Base-by-base conservation (phyloP, 495 filamentous ascomycete species). In the Massariosphaeria phaeospora region DNA sequence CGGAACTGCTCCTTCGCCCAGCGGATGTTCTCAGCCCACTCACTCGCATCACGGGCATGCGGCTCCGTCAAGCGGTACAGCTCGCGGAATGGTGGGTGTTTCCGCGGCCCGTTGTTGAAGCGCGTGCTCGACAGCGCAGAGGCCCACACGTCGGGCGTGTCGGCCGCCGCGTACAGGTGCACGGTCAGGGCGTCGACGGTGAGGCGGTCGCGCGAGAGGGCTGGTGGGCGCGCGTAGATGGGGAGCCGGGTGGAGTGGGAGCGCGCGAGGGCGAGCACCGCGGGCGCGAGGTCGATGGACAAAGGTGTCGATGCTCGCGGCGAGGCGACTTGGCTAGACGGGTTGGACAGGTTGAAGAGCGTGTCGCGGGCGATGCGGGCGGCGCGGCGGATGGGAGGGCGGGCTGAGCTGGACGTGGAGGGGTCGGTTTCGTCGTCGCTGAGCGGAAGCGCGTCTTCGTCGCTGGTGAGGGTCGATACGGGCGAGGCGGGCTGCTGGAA, bases 21-120 rank as follows among this genome's bases (percentile, higher is more conserved):
- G n/a, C 51, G 40, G 23, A 54, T 54, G 31, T 46, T 46, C 51
- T 54, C 51, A 9, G 41, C 40, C 51, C 51, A 54, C 10, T 54
- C 51, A 36, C 51, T 54, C 11, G 21, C 18, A 46, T 54, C 51
- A 5, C 15, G 5, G 2, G 11, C 8, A 11, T n/a, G 6, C 13
- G 51, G 51, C 12, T 46, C 38, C 1, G 49, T 51, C 15, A 43
- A 27, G 13, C 30, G 38, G 38, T 44, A 25, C 7, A 44, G 29
- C 40, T 53, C 49, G 39, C 39, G 49, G 30, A 24, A 53, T 11
- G 49, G 49, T 6, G 39, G 17, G 6, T 33, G 13, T 2, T 20
- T 25, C 17, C 38, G 49, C 25, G 38, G 51, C 3, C 51, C 51
- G 26, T 27, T 13, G 11, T 20, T 23, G 41, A 38, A 54, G 11